Conservation (phyloP, 164 flowering plant genomes). For the Tinospora cordifolia region DNA sequence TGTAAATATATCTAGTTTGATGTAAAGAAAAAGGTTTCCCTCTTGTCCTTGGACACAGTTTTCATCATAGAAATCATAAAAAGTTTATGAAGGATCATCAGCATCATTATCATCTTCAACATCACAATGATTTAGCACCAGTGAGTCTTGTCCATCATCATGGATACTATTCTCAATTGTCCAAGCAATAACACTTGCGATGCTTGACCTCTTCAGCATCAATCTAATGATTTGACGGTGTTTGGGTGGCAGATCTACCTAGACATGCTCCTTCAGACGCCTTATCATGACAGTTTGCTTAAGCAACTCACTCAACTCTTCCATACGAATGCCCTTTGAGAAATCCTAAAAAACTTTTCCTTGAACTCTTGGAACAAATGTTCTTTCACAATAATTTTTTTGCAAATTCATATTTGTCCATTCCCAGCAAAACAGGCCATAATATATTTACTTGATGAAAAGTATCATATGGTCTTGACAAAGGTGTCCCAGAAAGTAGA, state of each 20-base stretch:
- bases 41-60: too few relatives aligned
- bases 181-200: slow-evolving; percentile 37
- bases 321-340: slow-evolving; percentile 78
- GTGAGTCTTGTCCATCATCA: slow-evolving; percentile 9
- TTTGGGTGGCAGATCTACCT: slow-evolving; percentile 77
- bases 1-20: too few relatives aligned
- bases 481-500: slow-evolving; percentile 94
- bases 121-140: slow-evolving; percentile 16
- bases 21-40: too few relatives aligned
- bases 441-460: too few relatives aligned
- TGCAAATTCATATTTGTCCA: too few relatives aligned
- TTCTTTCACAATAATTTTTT: too few relatives aligned
- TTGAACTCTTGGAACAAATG: too few relatives aligned
- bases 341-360: slow-evolving; percentile 50
- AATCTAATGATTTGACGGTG: slow-evolving; percentile 79
- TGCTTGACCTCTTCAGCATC: slow-evolving; percentile 50
- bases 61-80: slow-evolving; percentile 37
- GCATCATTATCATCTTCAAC: slow-evolving; percentile 23
- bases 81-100: slow-evolving; percentile 17
- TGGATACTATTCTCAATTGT: not conserved
- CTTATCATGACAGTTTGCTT: slow-evolving; percentile 89
- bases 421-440: too few relatives aligned
- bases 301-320: slow-evolving; percentile 77
- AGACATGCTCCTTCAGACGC: slow-evolving; percentile 84
- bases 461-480: too few relatives aligned